A percentile compares a stretch with the other conserved stretches of the same genome.
Evolutionary conservation across 164 flowering plant genomes (phyloP).

Genomic region (Chimonanthus praecox): DNA sequence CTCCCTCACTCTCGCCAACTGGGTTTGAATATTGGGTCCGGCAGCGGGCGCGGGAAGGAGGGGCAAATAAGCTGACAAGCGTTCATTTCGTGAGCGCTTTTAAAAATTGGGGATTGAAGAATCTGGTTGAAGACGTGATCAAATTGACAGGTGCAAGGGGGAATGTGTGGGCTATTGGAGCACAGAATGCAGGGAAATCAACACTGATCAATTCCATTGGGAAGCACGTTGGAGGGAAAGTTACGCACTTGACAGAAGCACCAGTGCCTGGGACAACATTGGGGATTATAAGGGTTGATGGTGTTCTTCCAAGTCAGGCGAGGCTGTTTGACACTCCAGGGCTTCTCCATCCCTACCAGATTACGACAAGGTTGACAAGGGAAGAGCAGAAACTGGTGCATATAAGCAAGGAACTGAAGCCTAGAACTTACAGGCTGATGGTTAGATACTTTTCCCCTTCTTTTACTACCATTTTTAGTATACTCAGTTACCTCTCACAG

Average conservation of each 20-base stretch:
- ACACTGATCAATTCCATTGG: constrained; percentile 81
- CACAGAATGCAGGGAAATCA: constrained; percentile 95
- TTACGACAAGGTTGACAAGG: constrained; percentile 69
- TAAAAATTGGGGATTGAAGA: constrained; percentile 81
- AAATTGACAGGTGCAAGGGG: constrained; percentile 70
- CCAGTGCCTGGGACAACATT: constrained; percentile 95
- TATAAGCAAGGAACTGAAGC: constrained; percentile 77
- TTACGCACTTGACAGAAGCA: constrained; percentile 74
- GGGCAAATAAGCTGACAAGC: constrained; percentile 58
- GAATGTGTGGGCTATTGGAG: constrained; percentile 89
- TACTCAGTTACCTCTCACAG: neutral
- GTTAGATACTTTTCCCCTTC: constrained; percentile 20
- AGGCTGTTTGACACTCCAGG: constrained; percentile 96
- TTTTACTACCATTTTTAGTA: neutral
- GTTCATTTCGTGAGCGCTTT: constrained; percentile 85
- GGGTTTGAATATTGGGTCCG: constrained; percentile 87
- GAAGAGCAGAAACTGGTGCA: constrained; percentile 88
- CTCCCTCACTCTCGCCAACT: constrained; percentile 51
- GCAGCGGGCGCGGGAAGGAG: constrained; percentile 73
- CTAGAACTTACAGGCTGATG: constrained; percentile 86
- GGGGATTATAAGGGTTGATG: constrained; percentile 88
- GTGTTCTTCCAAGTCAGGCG: constrained; percentile 69
- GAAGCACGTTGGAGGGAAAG: constrained; percentile 51
- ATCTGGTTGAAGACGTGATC: constrained; percentile 66
- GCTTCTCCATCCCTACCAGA: constrained; percentile 79